phyloP scores from a whole-genome alignment of 192 early-diverging fungal species.

The Umbelopsis vinacea region DNA sequence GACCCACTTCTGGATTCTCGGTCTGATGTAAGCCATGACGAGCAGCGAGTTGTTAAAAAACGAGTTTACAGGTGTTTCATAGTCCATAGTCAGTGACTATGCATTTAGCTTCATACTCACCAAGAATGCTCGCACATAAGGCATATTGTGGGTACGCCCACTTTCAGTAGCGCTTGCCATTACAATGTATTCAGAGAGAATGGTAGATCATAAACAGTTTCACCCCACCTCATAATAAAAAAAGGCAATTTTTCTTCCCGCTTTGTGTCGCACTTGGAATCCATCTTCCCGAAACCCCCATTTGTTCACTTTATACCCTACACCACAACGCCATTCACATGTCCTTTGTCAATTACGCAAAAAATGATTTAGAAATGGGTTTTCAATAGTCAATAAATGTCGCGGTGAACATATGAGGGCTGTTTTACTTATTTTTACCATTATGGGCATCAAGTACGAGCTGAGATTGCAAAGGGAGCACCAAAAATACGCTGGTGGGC shows the following conservation, averaged over 20 bases:
- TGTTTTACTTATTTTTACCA: background rate
- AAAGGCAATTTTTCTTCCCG: slow-evolving; percentile 11
- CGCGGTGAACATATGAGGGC: no score
- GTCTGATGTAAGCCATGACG: slow-evolving; percentile 12
- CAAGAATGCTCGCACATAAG: slow-evolving; percentile 22
- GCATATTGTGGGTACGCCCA: background rate
- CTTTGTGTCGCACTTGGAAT: background rate
- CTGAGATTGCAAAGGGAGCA: slow-evolving; percentile 12
- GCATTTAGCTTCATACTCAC: background rate
- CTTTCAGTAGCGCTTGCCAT: slow-evolving; percentile 7
- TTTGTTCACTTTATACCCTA: no score
- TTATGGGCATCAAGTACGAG: background rate
- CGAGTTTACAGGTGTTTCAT: background rate
- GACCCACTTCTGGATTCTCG: slow-evolving; percentile 18
- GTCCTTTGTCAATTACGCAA: background rate
- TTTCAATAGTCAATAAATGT: background rate
- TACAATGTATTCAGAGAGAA: slow-evolving; percentile 3
- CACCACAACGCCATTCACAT: background rate
- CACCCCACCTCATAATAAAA: background rate
- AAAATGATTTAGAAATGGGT: background rate
- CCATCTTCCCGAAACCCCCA: background rate
- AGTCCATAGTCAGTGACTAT: background rate
- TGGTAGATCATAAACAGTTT: slow-evolving; percentile 23
- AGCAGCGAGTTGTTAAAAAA: background rate
- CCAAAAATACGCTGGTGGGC: slow-evolving; percentile 8